Evolutionary conservation across 768 basidiomycete species (phyloP).

Genomic region (Phaeolepiota aurea): DNA sequence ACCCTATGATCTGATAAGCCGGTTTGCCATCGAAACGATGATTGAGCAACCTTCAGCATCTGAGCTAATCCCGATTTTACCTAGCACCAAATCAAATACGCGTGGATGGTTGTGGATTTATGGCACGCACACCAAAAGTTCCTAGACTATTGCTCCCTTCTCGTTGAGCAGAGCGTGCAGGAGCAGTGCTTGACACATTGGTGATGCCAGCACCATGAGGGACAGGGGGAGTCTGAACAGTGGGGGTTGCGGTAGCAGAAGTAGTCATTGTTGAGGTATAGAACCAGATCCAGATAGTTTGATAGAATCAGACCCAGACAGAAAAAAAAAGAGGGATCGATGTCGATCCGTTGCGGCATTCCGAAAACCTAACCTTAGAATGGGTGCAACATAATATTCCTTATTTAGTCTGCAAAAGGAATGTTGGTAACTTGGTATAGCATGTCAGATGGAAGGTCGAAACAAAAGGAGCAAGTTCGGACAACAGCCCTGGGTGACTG

Average conservation of each 20-base stretch:
- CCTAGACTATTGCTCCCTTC: constrained; percentile 57
- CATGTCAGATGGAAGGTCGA: no score
- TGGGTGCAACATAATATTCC: no score
- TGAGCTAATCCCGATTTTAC: constrained; percentile 93
- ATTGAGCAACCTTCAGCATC: constrained; percentile 76
- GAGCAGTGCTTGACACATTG: constrained; percentile 34
- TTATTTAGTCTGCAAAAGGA: no score
- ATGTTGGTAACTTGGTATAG: no score
- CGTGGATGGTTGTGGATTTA: no score
- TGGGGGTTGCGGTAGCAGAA: constrained; percentile 14
- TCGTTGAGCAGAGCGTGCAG: constrained; percentile 40
- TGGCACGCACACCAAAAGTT: constrained; percentile 56
- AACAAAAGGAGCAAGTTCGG: no score
- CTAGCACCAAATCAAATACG: constrained; percentile 23
- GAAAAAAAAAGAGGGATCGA: constrained; percentile 4
- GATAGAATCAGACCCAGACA: constrained; percentile 5
- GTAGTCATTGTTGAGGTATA: constrained; percentile 16
- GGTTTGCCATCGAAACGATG: constrained; percentile 1
- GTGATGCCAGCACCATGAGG: constrained; percentile 32
- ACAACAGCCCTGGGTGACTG: neutral
- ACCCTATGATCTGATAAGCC: constrained; percentile 32
- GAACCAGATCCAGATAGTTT: constrained; percentile 1
- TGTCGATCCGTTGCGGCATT: constrained; percentile 8
- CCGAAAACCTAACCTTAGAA: constrained; percentile 21
- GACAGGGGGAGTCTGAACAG: constrained; percentile 23